A percentile compares a stretch with the other conserved stretches of the same genome.
These are phyloP conservation scores for Allium sativum DNA, from an alignment of 106 monocot species.

Conservation along the genomic window DNA sequence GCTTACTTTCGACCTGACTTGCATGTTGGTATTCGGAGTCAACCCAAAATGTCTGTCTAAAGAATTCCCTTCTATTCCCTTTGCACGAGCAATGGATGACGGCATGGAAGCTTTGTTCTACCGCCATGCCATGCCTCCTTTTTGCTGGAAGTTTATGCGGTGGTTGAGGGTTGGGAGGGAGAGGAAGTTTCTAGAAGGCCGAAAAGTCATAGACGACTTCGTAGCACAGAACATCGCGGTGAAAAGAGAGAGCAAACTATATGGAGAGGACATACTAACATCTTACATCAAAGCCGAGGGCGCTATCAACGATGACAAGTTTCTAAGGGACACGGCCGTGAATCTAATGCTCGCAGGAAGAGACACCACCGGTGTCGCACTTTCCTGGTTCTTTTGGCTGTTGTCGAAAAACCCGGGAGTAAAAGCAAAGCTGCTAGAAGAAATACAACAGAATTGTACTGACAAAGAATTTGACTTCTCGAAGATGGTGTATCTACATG, in stretches of 20 bases:
- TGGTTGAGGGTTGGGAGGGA: slow-evolving; percentile 21
- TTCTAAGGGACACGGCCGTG: slow-evolving; percentile 27
- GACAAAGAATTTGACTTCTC: neutral
- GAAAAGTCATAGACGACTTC: slow-evolving; percentile 28
- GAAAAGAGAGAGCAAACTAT: slow-evolving; percentile 14
- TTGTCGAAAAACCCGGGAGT: slow-evolving; percentile 22
- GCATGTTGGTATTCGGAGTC: slow-evolving; percentile 27
- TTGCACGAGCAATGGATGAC: slow-evolving; percentile 12
- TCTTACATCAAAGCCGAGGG: slow-evolving; percentile 7
- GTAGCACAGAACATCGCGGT: slow-evolving; percentile 12
- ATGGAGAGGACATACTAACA: slow-evolving; percentile 12
- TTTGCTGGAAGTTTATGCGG: slow-evolving; percentile 35
- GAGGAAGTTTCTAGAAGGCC: slow-evolving; percentile 18
- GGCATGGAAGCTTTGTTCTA: slow-evolving; percentile 9
- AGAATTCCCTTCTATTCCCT: slow-evolving; percentile 20
- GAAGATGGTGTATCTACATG: slow-evolving; percentile 46
- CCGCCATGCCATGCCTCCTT: slow-evolving; percentile 24
- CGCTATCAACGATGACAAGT: neutral
- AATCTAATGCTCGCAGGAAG: slow-evolving; percentile 50
- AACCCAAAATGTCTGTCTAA: slow-evolving; percentile 25
- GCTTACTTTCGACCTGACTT: slow-evolving; percentile 30
- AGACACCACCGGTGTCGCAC: slow-evolving; percentile 37
- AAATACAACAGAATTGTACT: slow-evolving; percentile 8
- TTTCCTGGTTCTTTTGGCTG: slow-evolving; percentile 70
- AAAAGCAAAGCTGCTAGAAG: slow-evolving; percentile 33